Percentiles rank a stretch among this genome's conserved stretches.
These are phyloP conservation scores for Halophytophthora polymorphica DNA, from an alignment of 352 stramenopile genomes.

Conservation along the genomic window DNA sequence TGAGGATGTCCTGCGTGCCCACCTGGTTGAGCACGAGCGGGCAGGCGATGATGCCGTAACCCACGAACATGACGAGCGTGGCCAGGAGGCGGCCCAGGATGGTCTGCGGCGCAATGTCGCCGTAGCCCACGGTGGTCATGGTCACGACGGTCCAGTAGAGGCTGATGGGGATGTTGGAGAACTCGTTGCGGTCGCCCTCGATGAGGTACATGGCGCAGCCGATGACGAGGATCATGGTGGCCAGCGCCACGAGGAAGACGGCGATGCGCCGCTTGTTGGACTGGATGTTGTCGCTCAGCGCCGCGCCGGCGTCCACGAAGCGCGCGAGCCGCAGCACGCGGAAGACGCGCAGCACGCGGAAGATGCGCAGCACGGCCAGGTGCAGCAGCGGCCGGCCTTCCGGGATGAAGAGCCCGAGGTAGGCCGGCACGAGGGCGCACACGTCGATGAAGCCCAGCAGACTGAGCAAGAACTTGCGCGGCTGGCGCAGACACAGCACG, in stretches of 20 bases:
- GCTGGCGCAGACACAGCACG: conserved; percentile 60
- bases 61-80: conserved; percentile 83
- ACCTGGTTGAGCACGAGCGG: conserved; percentile 72
- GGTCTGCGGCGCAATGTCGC: conserved; percentile 80
- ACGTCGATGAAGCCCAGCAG: conserved; percentile 77
- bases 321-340: conserved; percentile 65
- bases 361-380: conserved; percentile 69
- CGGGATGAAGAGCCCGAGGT: conserved; percentile 56
- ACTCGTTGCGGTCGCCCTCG: conserved; percentile 71
- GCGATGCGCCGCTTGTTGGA: conserved; percentile 78
- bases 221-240: conserved; percentile 79
- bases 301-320: conserved; percentile 65
- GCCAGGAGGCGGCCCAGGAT: conserved; percentile 77
- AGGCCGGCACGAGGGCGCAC: conserved; percentile 76
- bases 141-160: conserved; percentile 88
- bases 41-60: conserved; percentile 85
- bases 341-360: conserved; percentile 78
- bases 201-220: conserved; percentile 84
- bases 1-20: conserved; percentile 45
- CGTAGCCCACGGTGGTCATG: conserved; percentile 86
- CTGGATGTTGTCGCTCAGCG: conserved; percentile 75
- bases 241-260: conserved; percentile 72
- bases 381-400: conserved; percentile 56
- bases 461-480: conserved; percentile 58
- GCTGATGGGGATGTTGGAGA: conserved; percentile 86